Conservation (phyloP, 2,329 filamentous ascomycete genomes). For the Calonectria fujianensis region DNA sequence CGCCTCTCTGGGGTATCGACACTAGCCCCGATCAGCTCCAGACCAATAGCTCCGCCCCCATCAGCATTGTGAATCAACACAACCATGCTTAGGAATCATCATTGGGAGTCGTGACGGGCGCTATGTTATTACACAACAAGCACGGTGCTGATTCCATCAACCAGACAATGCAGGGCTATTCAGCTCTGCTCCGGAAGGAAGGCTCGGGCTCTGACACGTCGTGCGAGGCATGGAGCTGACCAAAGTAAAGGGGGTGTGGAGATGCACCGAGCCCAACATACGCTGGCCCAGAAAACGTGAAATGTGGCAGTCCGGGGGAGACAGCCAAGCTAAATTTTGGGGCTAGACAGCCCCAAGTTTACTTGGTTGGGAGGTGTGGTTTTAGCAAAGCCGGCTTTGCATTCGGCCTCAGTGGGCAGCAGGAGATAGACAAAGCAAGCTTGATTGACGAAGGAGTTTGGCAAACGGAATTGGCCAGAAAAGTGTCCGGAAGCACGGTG, state of each 20-base stretch:
- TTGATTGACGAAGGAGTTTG: conserved; percentile 16
- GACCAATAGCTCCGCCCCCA: conserved; percentile 44
- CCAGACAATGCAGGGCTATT: conserved; percentile 23
- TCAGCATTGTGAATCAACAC: conserved; percentile 25
- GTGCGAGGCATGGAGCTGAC: conserved; percentile 36
- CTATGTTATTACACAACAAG: conserved; percentile 25
- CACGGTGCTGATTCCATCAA: conserved; percentile 39
- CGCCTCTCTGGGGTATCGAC: conserved; percentile 43
- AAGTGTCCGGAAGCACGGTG: conserved; percentile 22
- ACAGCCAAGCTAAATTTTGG: conserved; percentile 35
- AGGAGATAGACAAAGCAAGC: conserved; percentile 16
- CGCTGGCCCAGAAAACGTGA: conserved; percentile 36
- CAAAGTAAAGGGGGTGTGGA: conserved; percentile 37
- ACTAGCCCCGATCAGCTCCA: conserved; percentile 41
- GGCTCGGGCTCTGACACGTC: conserved; percentile 47
- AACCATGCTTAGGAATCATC: conserved; percentile 13
- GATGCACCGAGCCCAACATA: conserved; percentile 25
- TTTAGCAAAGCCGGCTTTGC: conserved; percentile 25
- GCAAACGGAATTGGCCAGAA: conserved; percentile 18
- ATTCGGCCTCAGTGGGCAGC: conserved; percentile 3
- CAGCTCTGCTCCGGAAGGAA: conserved; percentile 41
- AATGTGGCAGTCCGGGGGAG: conserved; percentile 41
- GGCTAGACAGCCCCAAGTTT: conserved; percentile 33
- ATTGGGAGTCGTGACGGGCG: conserved; percentile 18
- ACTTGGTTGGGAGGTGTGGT: conserved; percentile 12